phyloP scores from a whole-genome alignment of 1,284 basidiomycete genomes.

The Apiotrichum gracile region DNA sequence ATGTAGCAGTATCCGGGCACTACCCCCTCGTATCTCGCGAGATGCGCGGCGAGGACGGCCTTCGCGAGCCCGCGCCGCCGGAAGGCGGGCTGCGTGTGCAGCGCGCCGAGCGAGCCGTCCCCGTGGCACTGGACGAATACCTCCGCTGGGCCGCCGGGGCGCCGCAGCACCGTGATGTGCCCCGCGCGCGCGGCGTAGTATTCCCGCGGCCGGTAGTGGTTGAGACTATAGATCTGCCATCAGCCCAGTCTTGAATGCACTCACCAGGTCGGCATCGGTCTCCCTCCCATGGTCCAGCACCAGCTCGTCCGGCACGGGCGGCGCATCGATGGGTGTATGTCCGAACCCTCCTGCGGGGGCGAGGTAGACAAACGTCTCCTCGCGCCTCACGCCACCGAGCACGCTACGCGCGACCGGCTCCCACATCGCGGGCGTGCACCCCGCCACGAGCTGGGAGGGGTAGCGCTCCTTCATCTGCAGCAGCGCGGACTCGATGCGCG shows the following conservation, averaged over 20 bases:
- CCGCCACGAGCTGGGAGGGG: conserved; percentile 2
- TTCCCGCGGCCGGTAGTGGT: conserved; percentile 4
- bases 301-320: neutral
- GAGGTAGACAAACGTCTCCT: neutral
- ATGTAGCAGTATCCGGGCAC: conserved; percentile 1
- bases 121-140: conserved; percentile 24
- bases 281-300: conserved; percentile 7
- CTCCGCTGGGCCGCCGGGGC: neutral
- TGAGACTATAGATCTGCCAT: conserved; percentile 7
- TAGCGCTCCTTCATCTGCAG: neutral
- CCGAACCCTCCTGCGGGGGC: neutral
- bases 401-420: neutral
- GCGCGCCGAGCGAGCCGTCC: conserved; percentile 23
- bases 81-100: conserved; percentile 19
- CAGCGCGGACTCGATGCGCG: neutral
- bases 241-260: neutral
- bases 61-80: conserved; percentile 24
- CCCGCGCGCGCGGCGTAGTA: conserved; percentile 17
- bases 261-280: conserved; percentile 16
- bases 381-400: neutral
- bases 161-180: conserved; percentile 8
- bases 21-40: conserved; percentile 1
- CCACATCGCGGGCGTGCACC: conserved; percentile 12
- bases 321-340: neutral
- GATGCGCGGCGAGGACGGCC: conserved; percentile 14